phyloP scores from a whole-genome alignment of 768 basidiomycete species.

The Clavaria fumosa region DNA sequence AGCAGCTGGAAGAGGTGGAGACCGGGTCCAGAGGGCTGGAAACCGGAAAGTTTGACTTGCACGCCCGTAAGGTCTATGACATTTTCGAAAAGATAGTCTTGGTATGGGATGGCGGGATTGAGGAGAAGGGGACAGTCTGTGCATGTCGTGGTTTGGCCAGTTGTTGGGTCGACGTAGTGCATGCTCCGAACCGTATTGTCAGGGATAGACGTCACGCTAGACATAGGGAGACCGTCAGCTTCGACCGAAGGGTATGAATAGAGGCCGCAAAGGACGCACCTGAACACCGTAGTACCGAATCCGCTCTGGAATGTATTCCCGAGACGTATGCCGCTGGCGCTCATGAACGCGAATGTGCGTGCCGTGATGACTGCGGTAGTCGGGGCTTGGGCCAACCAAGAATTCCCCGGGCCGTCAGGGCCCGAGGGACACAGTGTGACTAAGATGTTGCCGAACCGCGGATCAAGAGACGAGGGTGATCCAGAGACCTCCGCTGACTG shows the following conservation, averaged over 20 bases:
- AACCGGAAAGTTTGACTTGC: conserved; percentile 65
- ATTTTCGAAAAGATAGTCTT: conserved; percentile 78
- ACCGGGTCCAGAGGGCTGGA: conserved; percentile 63
- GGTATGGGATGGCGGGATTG: conserved; percentile 65
- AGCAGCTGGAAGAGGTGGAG: conserved; percentile 86
- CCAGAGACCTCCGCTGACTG: conserved; percentile 38
- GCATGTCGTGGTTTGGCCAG: conserved; percentile 67
- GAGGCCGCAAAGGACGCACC: conserved; percentile 29
- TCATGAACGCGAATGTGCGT: conserved; percentile 56
- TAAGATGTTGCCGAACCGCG: conserved; percentile 45
- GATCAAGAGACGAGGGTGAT: conserved; percentile 44
- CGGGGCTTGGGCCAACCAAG: conserved; percentile 73
- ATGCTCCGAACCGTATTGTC: conserved; percentile 72
- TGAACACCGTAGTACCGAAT: conserved; percentile 80
- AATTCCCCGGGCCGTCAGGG: conserved; percentile 60
- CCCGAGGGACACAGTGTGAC: conserved; percentile 78
- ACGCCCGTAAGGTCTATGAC: conserved; percentile 70
- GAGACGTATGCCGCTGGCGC: conserved; percentile 67
- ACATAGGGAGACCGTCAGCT: too few species aligned
- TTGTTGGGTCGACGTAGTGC: conserved; percentile 61
- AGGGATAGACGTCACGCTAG: conserved; percentile 81
- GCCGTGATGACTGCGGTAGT: conserved; percentile 61
- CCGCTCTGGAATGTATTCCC: conserved; percentile 80
- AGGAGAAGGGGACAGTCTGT: conserved; percentile 69
- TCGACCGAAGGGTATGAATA: conserved; percentile 5